Percentiles rank a stretch among this genome's conserved stretches.
phyloP scores from a whole-genome alignment of 495 filamentous ascomycete genomes.

The Niebla homalea region DNA sequence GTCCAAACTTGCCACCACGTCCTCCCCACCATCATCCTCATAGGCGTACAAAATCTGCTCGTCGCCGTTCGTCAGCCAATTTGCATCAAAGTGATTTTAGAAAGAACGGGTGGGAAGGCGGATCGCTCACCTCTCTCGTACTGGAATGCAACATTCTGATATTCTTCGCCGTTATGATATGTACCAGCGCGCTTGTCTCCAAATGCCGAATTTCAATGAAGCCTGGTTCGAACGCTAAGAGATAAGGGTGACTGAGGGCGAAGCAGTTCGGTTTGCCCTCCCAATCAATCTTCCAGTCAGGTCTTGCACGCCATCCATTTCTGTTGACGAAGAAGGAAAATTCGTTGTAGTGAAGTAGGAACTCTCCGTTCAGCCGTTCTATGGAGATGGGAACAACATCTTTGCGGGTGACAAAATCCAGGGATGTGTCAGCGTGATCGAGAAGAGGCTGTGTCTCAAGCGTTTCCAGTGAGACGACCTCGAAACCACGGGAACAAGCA shows the following conservation, averaged over 20 bases:
- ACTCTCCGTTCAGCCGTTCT: conserved; percentile 89
- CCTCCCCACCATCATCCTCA: conserved; percentile 85
- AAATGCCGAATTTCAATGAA: conserved; percentile 95
- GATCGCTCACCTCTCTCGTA: conserved; percentile 72
- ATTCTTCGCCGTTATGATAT: conserved; percentile 90
- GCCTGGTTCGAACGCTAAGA: conserved; percentile 95
- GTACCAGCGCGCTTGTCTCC: conserved; percentile 76
- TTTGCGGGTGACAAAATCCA: conserved; percentile 88
- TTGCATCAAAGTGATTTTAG: not conserved
- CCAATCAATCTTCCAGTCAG: conserved; percentile 96
- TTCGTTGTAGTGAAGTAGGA: conserved; percentile 94
- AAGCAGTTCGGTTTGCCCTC: conserved; percentile 86
- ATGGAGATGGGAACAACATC: conserved; percentile 97
- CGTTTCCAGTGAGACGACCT: conserved; percentile 92
- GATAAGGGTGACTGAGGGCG: conserved; percentile 87
- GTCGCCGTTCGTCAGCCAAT: conserved; percentile 11
- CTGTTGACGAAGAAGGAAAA: conserved; percentile 99
- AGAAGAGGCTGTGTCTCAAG: conserved; percentile 93
- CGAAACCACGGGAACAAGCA: conserved; percentile 87
- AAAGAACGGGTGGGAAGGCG: not conserved
- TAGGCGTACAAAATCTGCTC: conserved; percentile 84
- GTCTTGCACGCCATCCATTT: conserved; percentile 90
- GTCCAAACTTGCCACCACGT: conserved; percentile 88
- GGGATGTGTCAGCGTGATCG: conserved; percentile 93
- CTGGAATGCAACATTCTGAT: conserved; percentile 95